Evolutionary conservation across 2,329 filamentous ascomycete genomes (phyloP), one percentile per base, ranked within the genome.

Genomic region (Mycosphaerella sp.): DNA sequence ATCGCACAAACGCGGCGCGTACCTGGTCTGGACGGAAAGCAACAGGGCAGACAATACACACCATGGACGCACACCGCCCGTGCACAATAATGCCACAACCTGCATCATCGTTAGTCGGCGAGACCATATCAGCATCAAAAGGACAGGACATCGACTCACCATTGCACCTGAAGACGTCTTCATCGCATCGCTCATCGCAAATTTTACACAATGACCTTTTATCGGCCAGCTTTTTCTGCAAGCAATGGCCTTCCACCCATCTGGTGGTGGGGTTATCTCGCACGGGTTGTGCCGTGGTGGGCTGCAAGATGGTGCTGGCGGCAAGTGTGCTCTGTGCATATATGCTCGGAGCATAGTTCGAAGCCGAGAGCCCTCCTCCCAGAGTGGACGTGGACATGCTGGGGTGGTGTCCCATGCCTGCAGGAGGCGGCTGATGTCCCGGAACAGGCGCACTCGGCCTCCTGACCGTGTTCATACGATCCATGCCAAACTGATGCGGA

Each of bases 311-410:
- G 1, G 88, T 93, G 6, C 87, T 91, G 6, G 88, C 88, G 1
- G 88, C 88, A 44, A 93, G 74, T 0, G 89, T 93, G n/a, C 87
- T 92, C 64, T 88, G 86, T 0, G 88, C 88, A 66, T 93, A 93
- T 2, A 88, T 84, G 2, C 88, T 92, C 2, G 88, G 88, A 4
- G 88, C 87, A 68, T 93, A 93, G 26, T 67, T 71, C 39, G 74
- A 76, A 10, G 53, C 48, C 12, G 57, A 48, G 42, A 50, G 38
- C 11, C 72, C 53, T 57, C 72, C 68, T 54, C 71, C 77, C 32
- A 82, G 65, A 4, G 78, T 83, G 26, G 86, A 87, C 2, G 86
- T 90, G 11, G 87, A 89, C 58, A 83, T 78, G 26, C 84, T 75
- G 34, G 73, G 71, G 48, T 79, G 76, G 68, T 85, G 82, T 46